Base-by-base conservation (phyloP, 108 stramenopile species). In the Skeletonema menzelii region DNA sequence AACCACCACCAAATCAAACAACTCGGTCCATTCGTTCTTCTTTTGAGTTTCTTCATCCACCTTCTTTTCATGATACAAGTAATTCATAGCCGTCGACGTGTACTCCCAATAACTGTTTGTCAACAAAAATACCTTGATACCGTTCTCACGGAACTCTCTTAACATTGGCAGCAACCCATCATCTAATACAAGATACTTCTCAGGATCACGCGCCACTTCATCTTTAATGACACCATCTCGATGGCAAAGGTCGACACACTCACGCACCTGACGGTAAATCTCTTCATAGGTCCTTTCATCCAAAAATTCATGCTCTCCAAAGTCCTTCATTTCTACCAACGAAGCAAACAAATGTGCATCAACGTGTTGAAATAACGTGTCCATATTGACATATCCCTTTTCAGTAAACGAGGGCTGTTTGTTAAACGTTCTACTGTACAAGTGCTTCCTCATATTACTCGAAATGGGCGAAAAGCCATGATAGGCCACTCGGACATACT, bases 141-240 rank as follows among this genome's bases (percentile, higher is more conserved):
- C 96, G 55, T 80, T 79, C 0, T 90, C 76, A 27, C 84, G 77
- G 62, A 84, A 95, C 56, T 82, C 67, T 59, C 72, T 70, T 24
- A 98, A 75, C 97, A 97, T 98, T 44, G 95, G 93, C 27, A 97
- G 72, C 81, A 97, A 71, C 20, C 84, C 81, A 56, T 92, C 77
- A 67, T 98, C 97, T 30, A 89, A 75, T 2, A 97, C 88, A 70
- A 98, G 84, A 76, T 97, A 98, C 59, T 83, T 84, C 55, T 77
- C 86, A 3, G 95, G 96, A 82, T 96, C 80, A 11, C 72, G 62
- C 8, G 91, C 91, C 15, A 96, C 95, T 59, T 91, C 88, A 77
- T 98, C 96, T 79, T 98, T 98, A 66, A 98, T 98, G 61, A 94
- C 95, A 30, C 97, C 97, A 82, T 98, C 97, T 24, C 97, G 84